A percentile compares a stretch with the other conserved stretches of the same genome.
These are phyloP conservation scores for Filobasidium floriforme DNA, from an alignment of 768 basidiomycete genomes.

Conservation along the genomic window DNA sequence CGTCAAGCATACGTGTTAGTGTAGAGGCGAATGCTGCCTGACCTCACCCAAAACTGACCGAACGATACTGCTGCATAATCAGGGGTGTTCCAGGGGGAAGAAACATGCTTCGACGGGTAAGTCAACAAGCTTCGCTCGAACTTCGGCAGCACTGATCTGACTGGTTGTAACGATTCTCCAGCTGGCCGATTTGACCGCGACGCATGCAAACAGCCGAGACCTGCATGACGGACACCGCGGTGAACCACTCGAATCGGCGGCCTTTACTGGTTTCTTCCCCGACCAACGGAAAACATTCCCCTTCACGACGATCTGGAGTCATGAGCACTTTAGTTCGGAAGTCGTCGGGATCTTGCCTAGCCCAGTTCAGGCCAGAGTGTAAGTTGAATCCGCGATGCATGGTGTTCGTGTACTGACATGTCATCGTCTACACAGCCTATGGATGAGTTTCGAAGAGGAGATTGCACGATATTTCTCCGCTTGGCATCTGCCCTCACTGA, in stretches of 20 bases:
- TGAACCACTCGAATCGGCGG: constrained; percentile 30
- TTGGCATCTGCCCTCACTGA: constrained; percentile 40
- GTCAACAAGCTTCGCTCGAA: constrained; percentile 2
- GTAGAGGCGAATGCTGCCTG: no score
- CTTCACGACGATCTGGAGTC: constrained; percentile 45
- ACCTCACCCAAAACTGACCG: no score
- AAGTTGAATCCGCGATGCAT: constrained; percentile 3
- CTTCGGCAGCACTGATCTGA: background rate
- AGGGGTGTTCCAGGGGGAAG: constrained; percentile 24
- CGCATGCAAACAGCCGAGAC: background rate
- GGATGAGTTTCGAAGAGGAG: constrained; percentile 36
- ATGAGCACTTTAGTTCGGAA: constrained; percentile 42
- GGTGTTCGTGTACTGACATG: background rate
- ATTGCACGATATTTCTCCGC: constrained; percentile 36
- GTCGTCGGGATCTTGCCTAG: constrained; percentile 41
- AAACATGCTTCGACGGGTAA: constrained; percentile 37
- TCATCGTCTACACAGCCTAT: constrained; percentile 26
- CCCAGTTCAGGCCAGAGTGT: constrained; percentile 37
- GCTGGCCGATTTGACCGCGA: constrained; percentile 3
- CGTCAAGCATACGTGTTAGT: constrained; percentile 23
- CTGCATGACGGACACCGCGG: background rate
- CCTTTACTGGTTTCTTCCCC: constrained; percentile 40
- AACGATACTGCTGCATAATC: background rate
- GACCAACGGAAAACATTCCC: constrained; percentile 43
- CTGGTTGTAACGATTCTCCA: background rate